Percentiles rank a stretch among this genome's conserved stretches.
These are phyloP conservation scores for Plasmodium chabaudi DNA, from an alignment of 169 alveolate genomes.

Conservation along the genomic window DNA sequence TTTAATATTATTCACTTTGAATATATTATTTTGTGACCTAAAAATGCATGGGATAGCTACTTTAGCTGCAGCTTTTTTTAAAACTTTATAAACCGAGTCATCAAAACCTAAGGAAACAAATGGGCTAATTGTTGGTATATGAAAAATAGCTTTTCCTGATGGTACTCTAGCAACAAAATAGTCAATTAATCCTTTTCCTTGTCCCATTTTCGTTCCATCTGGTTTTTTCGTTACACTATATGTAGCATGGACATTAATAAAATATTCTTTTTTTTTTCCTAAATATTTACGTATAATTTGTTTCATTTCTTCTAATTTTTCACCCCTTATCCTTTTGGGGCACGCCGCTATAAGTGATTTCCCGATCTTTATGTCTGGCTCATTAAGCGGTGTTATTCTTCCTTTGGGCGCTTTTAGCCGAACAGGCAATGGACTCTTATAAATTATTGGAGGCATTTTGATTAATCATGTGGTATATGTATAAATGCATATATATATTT, in stretches of 20 bases:
- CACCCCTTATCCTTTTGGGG: slow-evolving; percentile 85
- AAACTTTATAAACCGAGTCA: slow-evolving; percentile 60
- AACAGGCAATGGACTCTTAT: slow-evolving; percentile 83
- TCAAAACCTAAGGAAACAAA: slow-evolving; percentile 70
- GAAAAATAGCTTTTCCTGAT: slow-evolving; percentile 80
- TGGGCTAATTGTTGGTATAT: slow-evolving; percentile 66
- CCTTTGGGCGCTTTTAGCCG: slow-evolving; percentile 86
- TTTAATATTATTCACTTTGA: slow-evolving; percentile 45
- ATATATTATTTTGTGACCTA: slow-evolving; percentile 71
- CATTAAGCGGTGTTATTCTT: slow-evolving; percentile 80
- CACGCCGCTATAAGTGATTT: slow-evolving; percentile 83
- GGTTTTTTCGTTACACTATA: slow-evolving; percentile 87
- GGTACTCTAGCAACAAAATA: slow-evolving; percentile 88
- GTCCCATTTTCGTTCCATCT: slow-evolving; percentile 89
- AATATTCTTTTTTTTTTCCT: slow-evolving; percentile 80
- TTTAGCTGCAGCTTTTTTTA: slow-evolving; percentile 75
- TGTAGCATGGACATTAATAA: slow-evolving; percentile 86
- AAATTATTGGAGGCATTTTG: slow-evolving; percentile 85
- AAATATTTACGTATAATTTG: slow-evolving; percentile 81
- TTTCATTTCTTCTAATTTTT: slow-evolving; percentile 82
- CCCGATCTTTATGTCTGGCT: slow-evolving; percentile 83
- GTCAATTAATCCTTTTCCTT: slow-evolving; percentile 84
- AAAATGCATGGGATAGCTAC: slow-evolving; percentile 68
- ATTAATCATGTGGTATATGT: not conserved
- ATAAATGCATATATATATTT: slow-evolving; percentile 6